phyloP scores from a whole-genome alignment of 345 rosid species.

The Gossypium longicalyx region DNA sequence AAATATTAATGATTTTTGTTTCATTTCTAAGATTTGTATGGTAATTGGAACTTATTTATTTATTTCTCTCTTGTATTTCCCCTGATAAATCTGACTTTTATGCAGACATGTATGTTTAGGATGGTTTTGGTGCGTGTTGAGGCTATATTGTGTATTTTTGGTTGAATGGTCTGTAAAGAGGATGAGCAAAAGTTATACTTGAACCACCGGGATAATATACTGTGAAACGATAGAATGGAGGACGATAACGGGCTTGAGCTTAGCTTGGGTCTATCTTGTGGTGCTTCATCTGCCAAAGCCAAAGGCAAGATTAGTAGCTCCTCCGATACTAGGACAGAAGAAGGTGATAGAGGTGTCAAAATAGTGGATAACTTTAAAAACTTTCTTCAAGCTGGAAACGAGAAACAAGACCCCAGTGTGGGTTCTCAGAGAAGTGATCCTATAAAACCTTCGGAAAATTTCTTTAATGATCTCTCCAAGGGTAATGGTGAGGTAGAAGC shows the following conservation, averaged over 20 bases:
- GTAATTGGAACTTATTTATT: not conserved
- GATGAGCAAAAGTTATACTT: constrained; percentile 3
- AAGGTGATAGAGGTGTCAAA: constrained; percentile 64
- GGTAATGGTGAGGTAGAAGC: constrained; percentile 47
- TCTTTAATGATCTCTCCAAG: constrained; percentile 75
- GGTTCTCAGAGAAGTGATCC: constrained; percentile 64
- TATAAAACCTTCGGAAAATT: constrained; percentile 65
- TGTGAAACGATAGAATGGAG: constrained; percentile 45
- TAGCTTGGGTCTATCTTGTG: constrained; percentile 88
- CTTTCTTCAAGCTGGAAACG: constrained; percentile 55
- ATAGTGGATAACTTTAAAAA: constrained; percentile 64
- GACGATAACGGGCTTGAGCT: constrained; percentile 93
- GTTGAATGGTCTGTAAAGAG: not conserved
- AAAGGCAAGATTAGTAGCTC: constrained; percentile 59
- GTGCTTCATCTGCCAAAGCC: constrained; percentile 66
- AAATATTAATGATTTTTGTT: not conserved
- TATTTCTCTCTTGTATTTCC: not conserved
- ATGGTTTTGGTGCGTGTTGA: not conserved
- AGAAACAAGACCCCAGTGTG: constrained; percentile 52
- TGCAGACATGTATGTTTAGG: constrained; percentile 7
- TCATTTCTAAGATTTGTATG: not conserved
- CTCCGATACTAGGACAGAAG: constrained; percentile 53
- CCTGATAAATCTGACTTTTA: constrained; percentile 1
- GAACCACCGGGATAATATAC: not conserved
- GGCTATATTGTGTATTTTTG: not conserved